Conservation (phyloP, 192 early-diverging fungal species). For the Coemansia erecta region DNA sequence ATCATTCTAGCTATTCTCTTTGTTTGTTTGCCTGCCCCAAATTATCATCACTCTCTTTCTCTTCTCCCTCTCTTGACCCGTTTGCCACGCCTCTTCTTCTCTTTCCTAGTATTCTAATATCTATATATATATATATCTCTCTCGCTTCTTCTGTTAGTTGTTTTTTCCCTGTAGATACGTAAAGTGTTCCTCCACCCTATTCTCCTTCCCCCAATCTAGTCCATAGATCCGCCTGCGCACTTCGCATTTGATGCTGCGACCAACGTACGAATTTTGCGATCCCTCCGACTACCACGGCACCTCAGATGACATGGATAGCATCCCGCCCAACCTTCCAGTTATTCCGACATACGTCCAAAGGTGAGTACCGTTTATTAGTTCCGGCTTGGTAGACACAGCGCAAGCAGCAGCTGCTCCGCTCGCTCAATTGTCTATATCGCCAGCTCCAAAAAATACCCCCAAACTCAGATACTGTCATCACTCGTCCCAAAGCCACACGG, state of each 20-base stretch:
- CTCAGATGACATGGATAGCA: slow-evolving; percentile 31
- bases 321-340: slow-evolving; percentile 38
- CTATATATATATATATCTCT: slow-evolving; percentile 3
- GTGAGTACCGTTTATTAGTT: slow-evolving; percentile 34
- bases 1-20: not conserved
- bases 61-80: not conserved
- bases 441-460: slow-evolving; percentile 3
- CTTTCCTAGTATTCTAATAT: not conserved
- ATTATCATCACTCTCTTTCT: not conserved
- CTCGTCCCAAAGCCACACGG: too few relatives aligned
- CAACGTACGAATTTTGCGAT: slow-evolving; percentile 53
- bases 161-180: too few relatives aligned
- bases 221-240: not conserved
- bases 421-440: not conserved
- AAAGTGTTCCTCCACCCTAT: not conserved
- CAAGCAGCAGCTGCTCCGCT: too few relatives aligned
- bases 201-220: not conserved
- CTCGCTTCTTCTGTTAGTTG: too few relatives aligned
- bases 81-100: slow-evolving; percentile 5
- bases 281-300: slow-evolving; percentile 41
- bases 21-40: not conserved
- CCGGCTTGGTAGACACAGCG: too few relatives aligned
- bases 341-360: slow-evolving; percentile 43
- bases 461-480: too few relatives aligned
- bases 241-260: slow-evolving; percentile 30